phyloP scores from a whole-genome alignment of 345 rosid genomes.

The Citrus australasica region DNA sequence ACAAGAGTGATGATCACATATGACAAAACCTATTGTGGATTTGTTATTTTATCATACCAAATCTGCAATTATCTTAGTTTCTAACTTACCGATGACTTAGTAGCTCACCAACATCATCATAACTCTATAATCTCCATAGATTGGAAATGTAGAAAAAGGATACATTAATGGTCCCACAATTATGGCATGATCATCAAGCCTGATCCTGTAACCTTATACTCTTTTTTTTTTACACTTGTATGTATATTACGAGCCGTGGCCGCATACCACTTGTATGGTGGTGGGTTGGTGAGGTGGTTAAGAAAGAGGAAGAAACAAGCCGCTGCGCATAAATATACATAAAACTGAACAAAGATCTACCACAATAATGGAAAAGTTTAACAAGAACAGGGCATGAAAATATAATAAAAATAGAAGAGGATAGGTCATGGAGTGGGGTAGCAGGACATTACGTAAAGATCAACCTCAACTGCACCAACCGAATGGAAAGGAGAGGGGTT shows the following conservation, averaged over 20 bases:
- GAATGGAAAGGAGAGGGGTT: constrained; percentile 32
- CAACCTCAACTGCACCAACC: constrained; percentile 6
- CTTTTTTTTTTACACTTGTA: background rate
- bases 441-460: constrained; percentile 1
- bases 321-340: background rate
- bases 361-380: background rate
- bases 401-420: background rate
- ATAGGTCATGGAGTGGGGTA: constrained; percentile 8
- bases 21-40: background rate
- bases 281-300: constrained; percentile 34
- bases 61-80: background rate
- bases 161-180: constrained; percentile 1
- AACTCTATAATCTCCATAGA: background rate
- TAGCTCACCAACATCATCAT: constrained; percentile 24
- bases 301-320: constrained; percentile 11
- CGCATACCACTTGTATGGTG: background rate
- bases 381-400: background rate
- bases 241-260: background rate
- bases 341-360: constrained; percentile 9
- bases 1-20: background rate
- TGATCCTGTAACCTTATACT: background rate
- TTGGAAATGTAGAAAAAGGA: background rate
- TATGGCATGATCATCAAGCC: background rate
- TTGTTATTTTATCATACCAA: background rate
- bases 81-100: background rate